phyloP scores from a whole-genome alignment of 768 basidiomycete genomes.

The Pleurotus sapidus region DNA sequence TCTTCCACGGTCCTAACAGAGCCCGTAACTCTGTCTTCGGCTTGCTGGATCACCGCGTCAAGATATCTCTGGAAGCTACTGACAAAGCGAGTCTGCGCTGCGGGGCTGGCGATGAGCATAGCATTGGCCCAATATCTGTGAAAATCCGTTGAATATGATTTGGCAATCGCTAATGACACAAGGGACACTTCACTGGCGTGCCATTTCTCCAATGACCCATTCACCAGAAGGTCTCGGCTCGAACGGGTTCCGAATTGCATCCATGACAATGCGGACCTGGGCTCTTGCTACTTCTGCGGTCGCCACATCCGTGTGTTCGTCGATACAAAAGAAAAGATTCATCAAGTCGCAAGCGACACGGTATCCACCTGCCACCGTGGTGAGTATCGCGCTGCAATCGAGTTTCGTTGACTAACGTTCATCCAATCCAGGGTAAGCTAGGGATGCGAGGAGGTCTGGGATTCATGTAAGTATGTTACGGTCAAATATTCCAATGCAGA shows the following conservation, averaged over 20 bases:
- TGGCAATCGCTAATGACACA: not conserved
- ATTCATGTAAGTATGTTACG: no score
- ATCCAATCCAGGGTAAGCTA: constrained; percentile 29
- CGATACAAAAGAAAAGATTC: constrained; percentile 47
- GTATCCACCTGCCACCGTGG: constrained; percentile 17
- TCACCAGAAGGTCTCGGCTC: constrained; percentile 31
- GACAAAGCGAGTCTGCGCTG: constrained; percentile 31
- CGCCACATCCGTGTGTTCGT: constrained; percentile 46
- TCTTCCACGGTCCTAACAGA: constrained; percentile 32
- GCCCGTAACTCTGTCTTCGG: constrained; percentile 30
- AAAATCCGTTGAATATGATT: not conserved
- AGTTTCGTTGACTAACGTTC: constrained; percentile 24
- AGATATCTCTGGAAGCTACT: constrained; percentile 30
- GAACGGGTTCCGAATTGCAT: constrained; percentile 34
- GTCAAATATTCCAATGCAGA: no score
- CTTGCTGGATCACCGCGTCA: constrained; percentile 37
- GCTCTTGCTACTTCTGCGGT: constrained; percentile 23
- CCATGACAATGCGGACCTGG: constrained; percentile 31
- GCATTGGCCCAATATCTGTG: constrained; percentile 33
- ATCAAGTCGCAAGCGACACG: constrained; percentile 46
- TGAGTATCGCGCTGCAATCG: not conserved
- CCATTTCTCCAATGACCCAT: constrained; percentile 34
- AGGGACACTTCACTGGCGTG: constrained; percentile 30
- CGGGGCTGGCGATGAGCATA: constrained; percentile 14
- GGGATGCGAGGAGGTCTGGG: constrained; percentile 33